Percentiles rank a stretch among this genome's conserved stretches.
Conservation (phyloP, 163 green algal genomes). For the Chlamydomonas reinhardtii region DNA sequence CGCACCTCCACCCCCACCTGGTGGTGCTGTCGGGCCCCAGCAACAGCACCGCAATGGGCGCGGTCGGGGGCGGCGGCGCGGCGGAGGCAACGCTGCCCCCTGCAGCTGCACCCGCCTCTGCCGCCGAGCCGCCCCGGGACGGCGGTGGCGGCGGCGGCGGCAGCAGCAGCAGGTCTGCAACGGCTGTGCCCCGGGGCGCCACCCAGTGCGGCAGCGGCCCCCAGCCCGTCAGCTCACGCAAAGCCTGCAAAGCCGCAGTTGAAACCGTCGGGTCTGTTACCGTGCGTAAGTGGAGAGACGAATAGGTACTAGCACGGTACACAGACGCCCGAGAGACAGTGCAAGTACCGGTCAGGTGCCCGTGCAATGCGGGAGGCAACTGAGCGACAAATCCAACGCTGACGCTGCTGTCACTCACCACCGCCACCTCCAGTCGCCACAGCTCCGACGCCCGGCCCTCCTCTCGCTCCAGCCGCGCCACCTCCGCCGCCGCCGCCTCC, state of each 20-base stretch:
- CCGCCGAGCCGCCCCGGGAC: too few species aligned
- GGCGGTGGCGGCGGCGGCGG: not conserved
- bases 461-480: not conserved
- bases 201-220: slow-evolving; percentile 9
- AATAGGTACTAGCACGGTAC: too few species aligned
- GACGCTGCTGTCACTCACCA: not conserved
- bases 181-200: not conserved
- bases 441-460: slow-evolving; percentile 2
- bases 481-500: slow-evolving; percentile 12
- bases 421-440: slow-evolving; percentile 33
- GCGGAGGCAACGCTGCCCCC: not conserved
- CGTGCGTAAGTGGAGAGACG: too few species aligned
- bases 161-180: slow-evolving; percentile 30
- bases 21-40: not conserved
- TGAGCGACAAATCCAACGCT: not conserved
- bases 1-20: not conserved
- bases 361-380: not conserved
- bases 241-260: too few species aligned
- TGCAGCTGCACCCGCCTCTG: too few species aligned
- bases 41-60: slow-evolving; percentile 33
- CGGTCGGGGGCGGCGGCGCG: not conserved
- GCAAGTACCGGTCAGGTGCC: too few species aligned
- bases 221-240: not conserved
- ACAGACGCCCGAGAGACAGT: not conserved
- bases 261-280: too few species aligned